These are phyloP conservation scores for Nitzschia palea DNA, from an alignment of 108 stramenopile species.

Conservation along the genomic window DNA sequence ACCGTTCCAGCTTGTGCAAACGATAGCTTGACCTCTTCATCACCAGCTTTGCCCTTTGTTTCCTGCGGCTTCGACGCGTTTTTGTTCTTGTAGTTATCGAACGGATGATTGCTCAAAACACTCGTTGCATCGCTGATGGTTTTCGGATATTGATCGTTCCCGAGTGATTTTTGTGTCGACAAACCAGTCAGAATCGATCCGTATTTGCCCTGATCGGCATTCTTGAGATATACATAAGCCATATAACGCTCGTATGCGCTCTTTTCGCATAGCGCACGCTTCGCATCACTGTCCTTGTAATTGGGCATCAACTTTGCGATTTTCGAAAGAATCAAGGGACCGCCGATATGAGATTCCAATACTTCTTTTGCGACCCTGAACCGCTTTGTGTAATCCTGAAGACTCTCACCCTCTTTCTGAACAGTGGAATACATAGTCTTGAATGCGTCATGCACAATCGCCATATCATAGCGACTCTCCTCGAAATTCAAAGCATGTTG, in stretches of 20 bases:
- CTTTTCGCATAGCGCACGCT: neutral
- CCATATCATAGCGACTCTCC: neutral
- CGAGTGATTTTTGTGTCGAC: slow-evolving; percentile 12
- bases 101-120: slow-evolving; percentile 9
- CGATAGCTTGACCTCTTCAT: neutral
- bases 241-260: neutral
- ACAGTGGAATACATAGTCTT: neutral
- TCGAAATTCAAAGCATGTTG: slow-evolving; percentile 4
- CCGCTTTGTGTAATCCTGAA: slow-evolving; percentile 10
- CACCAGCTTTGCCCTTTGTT: neutral
- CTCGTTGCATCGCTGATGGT: slow-evolving; percentile 5
- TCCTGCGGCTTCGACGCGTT: neutral
- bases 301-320: slow-evolving; percentile 1
- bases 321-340: slow-evolving; percentile 5
- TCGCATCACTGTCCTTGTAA: neutral
- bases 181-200: slow-evolving; percentile 17
- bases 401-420: slow-evolving; percentile 7
- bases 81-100: neutral
- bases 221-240: slow-evolving; percentile 3
- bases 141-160: slow-evolving; percentile 24
- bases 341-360: slow-evolving; percentile 25
- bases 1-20: slow-evolving; percentile 4
- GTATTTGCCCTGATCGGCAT: slow-evolving; percentile 14
- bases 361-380: slow-evolving; percentile 21
- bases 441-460: slow-evolving; percentile 1